These are phyloP conservation scores for Raphidocelis subcapitata DNA, from an alignment of 139 green algal genomes.

Conservation along the genomic window DNA sequence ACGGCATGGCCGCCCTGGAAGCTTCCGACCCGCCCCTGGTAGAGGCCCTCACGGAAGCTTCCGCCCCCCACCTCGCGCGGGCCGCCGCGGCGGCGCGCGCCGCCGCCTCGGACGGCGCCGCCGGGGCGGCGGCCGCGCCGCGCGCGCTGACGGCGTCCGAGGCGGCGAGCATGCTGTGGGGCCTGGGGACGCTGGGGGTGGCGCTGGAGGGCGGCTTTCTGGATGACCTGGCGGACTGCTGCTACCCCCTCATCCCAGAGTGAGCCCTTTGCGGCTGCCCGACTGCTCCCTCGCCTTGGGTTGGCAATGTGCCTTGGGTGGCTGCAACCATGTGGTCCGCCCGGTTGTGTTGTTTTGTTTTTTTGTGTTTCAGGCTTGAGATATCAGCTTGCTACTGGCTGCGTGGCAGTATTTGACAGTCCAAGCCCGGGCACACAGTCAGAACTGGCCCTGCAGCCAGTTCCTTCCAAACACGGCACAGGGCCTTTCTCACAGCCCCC, in stretches of 20 bases:
- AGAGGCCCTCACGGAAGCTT: not conserved
- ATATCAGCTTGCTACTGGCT: no score
- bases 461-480: no score
- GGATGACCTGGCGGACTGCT: not conserved
- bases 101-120: not conserved
- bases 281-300: no score
- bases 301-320: no score
- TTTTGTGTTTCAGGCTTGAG: not conserved
- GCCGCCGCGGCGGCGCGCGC: not conserved
- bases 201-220: not conserved
- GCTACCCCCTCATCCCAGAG: not conserved
- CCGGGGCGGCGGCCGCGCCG: not conserved
- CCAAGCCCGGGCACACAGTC: no score
- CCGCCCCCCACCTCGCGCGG: not conserved
- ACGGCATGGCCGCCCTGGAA: slow-evolving; percentile 14
- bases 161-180: slow-evolving; percentile 19
- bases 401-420: no score
- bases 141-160: not conserved
- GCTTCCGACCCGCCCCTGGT: not conserved
- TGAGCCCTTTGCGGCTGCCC: not conserved
- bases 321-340: no score
- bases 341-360: not conserved
- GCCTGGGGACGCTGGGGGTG: slow-evolving; percentile 6
- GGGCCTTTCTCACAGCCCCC: no score
- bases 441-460: no score